Percentiles rank a stretch among this genome's conserved stretches.
Evolutionary conservation across 208 protist species (phyloP).

Genomic region (Acanthamoeba lenticulata): DNA sequence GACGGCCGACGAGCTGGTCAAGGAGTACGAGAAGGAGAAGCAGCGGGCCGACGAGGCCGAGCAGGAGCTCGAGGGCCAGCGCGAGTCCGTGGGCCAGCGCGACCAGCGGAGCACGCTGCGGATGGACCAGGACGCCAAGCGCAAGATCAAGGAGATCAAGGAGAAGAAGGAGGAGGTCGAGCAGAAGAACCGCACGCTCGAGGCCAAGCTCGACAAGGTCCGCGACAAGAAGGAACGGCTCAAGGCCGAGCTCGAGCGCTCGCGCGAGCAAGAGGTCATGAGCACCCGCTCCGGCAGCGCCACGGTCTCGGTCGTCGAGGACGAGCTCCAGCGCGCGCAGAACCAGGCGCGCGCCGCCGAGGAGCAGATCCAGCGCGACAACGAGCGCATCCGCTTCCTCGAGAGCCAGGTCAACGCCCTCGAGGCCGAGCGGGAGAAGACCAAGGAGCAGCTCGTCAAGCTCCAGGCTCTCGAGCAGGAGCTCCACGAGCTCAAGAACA

Average conservation of each 20-base stretch:
- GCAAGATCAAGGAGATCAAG: not conserved
- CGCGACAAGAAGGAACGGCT: not conserved
- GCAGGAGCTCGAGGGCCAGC: not conserved
- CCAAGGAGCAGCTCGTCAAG: not conserved
- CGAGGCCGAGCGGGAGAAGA: not conserved
- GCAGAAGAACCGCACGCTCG: not conserved
- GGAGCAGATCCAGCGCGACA: not conserved
- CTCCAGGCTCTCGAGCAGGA: not conserved
- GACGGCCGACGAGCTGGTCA: not conserved
- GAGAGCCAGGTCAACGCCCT: not conserved
- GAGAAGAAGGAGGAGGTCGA: slow-evolving; percentile 18
- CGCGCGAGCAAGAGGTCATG: not conserved
- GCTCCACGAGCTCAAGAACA: not conserved
- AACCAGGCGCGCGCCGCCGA: not conserved
- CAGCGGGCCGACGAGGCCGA: not conserved
- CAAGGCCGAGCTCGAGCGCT: not conserved
- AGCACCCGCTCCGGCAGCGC: too few relatives aligned
- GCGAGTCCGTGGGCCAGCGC: not conserved
- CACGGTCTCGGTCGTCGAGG: not conserved
- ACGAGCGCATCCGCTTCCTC: not conserved
- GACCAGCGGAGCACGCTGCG: not conserved
- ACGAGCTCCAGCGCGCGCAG: not conserved
- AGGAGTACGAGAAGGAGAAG: slow-evolving; percentile 52
- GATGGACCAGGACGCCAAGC: slow-evolving; percentile 20
- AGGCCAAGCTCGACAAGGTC: not conserved